Evolutionary conservation across 176 grass and related monocot genomes (phyloP), one percentile per base, ranked within the genome.

Genomic region (Metroxylon sagu): DNA sequence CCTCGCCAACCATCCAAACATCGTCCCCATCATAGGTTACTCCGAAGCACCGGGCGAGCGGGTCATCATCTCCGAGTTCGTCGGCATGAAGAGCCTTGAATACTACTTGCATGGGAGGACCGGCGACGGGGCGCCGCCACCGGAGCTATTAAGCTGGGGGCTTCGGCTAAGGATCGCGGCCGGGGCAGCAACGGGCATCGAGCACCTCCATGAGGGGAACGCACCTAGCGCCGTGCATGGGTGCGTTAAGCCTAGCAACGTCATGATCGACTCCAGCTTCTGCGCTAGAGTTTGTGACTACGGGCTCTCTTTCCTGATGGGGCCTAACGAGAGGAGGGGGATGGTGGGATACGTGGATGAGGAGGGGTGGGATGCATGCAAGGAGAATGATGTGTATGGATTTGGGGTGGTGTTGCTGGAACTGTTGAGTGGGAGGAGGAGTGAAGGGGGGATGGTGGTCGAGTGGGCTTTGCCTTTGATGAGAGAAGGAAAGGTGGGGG

Each of bases 351-450:
- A 74, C 57, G 48, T 74, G 7, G 70, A 74, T 18, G 52, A 59
- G 62, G 68, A 56, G 2, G 62, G 50, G 6, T 14, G 52, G 54
- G 73, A 76, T 14, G 61, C 58, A 15, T 66, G 72, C 61, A 57
- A 48, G 14, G 89, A 95, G 76, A 80, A 72, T 57, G 89, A 95
- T 60, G 79, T 83, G 54, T 89, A 95, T 18, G 80, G 67, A 64
- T 89, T 95, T 53, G 89, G 89, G 61, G 85, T 81, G 64, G 49
- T 89, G 58, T 55, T 89, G 16, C 60, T 95, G 56, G 85, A 95
- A 69, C 35, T 89, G 0, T 58, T 95, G 48, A 89, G 75, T 1
- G 79, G 85, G 31, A 81, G 70, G 26, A 78, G 56, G 49, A 74
- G 85, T 69, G 72, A 82, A 3, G 61, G 58, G 17, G 81, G 76